Evolutionary conservation across 805 yeast genomes (phyloP).

Genomic region (Saccharomycopsis javanensis): DNA sequence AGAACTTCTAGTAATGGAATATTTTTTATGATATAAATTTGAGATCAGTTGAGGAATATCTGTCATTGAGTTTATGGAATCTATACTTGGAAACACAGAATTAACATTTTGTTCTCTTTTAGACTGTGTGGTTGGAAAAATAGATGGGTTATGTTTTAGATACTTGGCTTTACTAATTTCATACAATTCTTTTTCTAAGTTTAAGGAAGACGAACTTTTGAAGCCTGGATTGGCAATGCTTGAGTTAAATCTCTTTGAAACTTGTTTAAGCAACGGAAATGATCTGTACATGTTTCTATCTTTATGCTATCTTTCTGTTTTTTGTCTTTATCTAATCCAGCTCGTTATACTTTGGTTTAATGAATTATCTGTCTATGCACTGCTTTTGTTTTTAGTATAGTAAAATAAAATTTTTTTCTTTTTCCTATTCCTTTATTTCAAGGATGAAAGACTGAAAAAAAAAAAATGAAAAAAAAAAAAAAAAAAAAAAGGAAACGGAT

Average conservation of each 20-base stretch:
- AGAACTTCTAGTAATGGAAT: slow-evolving; percentile 33
- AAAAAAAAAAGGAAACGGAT: neutral
- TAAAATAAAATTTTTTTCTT: neutral
- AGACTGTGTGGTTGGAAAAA: neutral
- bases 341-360: too few species aligned
- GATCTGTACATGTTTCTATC: neutral
- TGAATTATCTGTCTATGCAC: too few species aligned
- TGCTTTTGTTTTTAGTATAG: too few species aligned
- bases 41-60: slow-evolving; percentile 11
- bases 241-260: neutral
- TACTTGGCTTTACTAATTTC: slow-evolving; percentile 12
- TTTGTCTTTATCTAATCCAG: too few species aligned
- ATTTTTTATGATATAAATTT: slow-evolving; percentile 2
- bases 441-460: neutral
- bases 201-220: slow-evolving; percentile 4
- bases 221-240: neutral
- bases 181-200: slow-evolving; percentile 13
- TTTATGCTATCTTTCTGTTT: too few species aligned
- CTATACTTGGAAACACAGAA: slow-evolving; percentile 13
- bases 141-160: slow-evolving; percentile 7
- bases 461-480: neutral
- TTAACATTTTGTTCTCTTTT: neutral
- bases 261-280: neutral
- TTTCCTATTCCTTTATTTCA: too few species aligned
- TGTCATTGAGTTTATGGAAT: slow-evolving; percentile 6